Evolutionary conservation across 2,329 filamentous ascomycete species (phyloP).

Genomic region (Hypoxylon sp.): DNA sequence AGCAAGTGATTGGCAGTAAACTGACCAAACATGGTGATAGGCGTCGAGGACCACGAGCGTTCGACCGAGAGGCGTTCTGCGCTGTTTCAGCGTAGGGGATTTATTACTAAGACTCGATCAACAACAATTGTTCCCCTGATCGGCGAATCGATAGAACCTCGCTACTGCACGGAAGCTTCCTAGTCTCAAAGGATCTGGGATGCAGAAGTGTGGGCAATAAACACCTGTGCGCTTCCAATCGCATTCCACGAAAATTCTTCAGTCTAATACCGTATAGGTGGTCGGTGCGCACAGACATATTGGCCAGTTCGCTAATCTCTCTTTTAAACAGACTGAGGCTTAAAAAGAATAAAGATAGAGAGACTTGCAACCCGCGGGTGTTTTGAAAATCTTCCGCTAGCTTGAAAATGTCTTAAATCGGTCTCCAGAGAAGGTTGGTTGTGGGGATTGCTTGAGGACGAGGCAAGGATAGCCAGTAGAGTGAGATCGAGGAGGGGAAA

Average conservation of each 20-base stretch:
- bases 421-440: constrained; percentile 19
- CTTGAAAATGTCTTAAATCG: constrained; percentile 18
- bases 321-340: constrained; percentile 19
- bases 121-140: constrained; percentile 26
- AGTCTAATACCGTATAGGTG: constrained; percentile 13
- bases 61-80: constrained; percentile 12
- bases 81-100: background rate
- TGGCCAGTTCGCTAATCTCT: constrained; percentile 26
- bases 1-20: constrained; percentile 19
- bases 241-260: constrained; percentile 29
- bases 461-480: constrained; percentile 18
- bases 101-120: constrained; percentile 6
- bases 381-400: constrained; percentile 29
- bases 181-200: constrained; percentile 34
- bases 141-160: constrained; percentile 32
- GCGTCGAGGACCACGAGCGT: constrained; percentile 8
- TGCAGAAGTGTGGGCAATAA: constrained; percentile 30
- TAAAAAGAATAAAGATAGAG: constrained; percentile 30
- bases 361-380: constrained; percentile 24
- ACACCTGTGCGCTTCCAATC: constrained; percentile 19
- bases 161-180: constrained; percentile 44
- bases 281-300: constrained; percentile 29
- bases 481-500: constrained; percentile 17
- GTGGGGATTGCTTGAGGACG: constrained; percentile 30
- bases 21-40: constrained; percentile 10